Conservation (phyloP, 371 early-diverging fungal species). For the Mortierella sp. region DNA sequence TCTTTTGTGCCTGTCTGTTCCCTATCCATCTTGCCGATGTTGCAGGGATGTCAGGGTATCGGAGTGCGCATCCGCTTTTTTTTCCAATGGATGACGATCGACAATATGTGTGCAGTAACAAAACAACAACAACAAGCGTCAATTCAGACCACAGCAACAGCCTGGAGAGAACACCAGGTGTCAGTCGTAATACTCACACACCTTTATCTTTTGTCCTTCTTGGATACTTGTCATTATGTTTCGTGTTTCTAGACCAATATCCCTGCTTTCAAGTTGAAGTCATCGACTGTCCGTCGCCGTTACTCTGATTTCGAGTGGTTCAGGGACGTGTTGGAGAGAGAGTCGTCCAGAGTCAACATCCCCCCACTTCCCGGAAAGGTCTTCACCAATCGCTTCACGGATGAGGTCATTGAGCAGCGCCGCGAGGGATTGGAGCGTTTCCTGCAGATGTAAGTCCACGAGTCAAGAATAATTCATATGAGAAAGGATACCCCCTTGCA, state of each 20-base stretch:
- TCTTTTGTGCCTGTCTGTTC: background rate
- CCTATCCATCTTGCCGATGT: background rate
- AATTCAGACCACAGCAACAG: background rate
- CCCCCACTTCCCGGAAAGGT: conserved; percentile 98
- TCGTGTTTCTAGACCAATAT: conserved; percentile 88
- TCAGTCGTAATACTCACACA: background rate
- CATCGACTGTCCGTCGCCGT: conserved; percentile 90
- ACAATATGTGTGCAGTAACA: background rate
- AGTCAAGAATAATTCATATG: background rate
- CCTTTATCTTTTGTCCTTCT: background rate
- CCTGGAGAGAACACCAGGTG: background rate
- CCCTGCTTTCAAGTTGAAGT: conserved; percentile 93
- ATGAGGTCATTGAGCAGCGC: conserved; percentile 94
- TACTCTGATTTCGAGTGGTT: conserved; percentile 99
- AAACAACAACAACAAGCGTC: background rate
- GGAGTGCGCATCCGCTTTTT: background rate
- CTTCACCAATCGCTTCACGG: conserved; percentile 94
- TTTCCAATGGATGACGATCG: background rate
- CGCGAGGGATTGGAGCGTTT: conserved; percentile 95
- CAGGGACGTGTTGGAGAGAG: conserved; percentile 92
- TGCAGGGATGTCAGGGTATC: background rate
- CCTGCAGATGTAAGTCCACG: conserved; percentile 89
- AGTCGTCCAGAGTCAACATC: conserved; percentile 93
- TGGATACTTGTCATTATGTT: background rate
- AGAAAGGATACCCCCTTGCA: background rate